A percentile compares a stretch with the other conserved stretches of the same genome.
These are phyloP conservation scores for Malus orientalis DNA, from an alignment of 306 rosid species.

Conservation along the genomic window DNA sequence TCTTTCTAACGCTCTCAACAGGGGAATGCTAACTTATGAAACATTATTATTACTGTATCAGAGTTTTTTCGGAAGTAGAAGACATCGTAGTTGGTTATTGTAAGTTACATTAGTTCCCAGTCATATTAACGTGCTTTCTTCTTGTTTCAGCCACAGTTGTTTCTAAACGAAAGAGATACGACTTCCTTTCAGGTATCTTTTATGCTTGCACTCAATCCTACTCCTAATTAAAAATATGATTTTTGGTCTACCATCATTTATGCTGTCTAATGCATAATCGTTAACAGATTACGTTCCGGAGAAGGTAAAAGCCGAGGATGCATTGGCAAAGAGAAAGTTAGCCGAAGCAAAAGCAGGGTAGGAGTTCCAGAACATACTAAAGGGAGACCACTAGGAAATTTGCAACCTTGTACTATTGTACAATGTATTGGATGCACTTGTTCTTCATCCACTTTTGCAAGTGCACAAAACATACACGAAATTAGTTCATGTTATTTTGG, in stretches of 20 bases:
- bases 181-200: conserved; percentile 79
- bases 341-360: conserved; percentile 27
- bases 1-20: too few relatives aligned
- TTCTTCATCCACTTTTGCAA: not conserved
- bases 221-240: not conserved
- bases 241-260: conserved; percentile 1
- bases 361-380: conserved; percentile 15
- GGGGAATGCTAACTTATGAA: too few relatives aligned
- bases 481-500: too few relatives aligned
- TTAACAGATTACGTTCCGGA: conserved; percentile 75
- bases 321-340: conserved; percentile 53
- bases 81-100: too few relatives aligned
- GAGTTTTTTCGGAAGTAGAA: too few relatives aligned
- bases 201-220: conserved; percentile 1
- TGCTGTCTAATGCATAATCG: not conserved
- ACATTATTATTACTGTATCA: too few relatives aligned
- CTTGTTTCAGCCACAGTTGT: conserved; percentile 73
- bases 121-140: conserved; percentile 6
- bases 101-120: not conserved
- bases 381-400: not conserved
- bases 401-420: not conserved
- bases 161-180: conserved; percentile 54
- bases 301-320: conserved; percentile 68
- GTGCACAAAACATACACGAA: too few relatives aligned
- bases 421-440: not conserved